Percentiles rank a stretch among this genome's conserved stretches.
Conservation (phyloP, 306 rosid species). For the Casuarina glauca region DNA sequence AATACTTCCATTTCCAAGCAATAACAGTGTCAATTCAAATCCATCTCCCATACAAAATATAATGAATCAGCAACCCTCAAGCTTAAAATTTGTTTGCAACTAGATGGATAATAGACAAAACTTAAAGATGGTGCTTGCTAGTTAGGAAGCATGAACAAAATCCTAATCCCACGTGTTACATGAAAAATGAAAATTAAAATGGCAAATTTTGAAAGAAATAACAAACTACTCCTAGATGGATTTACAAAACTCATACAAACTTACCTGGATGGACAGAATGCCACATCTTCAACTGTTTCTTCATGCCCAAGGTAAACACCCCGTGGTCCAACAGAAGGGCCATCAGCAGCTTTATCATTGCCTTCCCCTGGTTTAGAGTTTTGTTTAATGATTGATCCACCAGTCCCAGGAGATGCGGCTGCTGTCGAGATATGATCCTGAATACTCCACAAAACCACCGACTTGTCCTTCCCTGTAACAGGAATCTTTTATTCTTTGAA, state of each 20-base stretch:
- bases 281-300: constrained; percentile 97
- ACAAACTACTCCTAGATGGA: constrained; percentile 8
- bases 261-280: constrained; percentile 97
- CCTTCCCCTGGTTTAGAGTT: constrained; percentile 72
- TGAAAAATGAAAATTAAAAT: constrained; percentile 18
- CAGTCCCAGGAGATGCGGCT: constrained; percentile 59
- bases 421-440: constrained; percentile 85
- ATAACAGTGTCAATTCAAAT: background rate
- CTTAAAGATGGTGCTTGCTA: background rate
- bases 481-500: constrained; percentile 3
- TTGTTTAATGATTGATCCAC: constrained; percentile 71
- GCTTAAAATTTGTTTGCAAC: too few species aligned
- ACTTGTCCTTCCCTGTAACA: constrained; percentile 84
- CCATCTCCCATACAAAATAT: background rate
- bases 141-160: background rate
- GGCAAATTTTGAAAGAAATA: constrained; percentile 1
- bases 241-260: background rate
- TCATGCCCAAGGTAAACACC: constrained; percentile 91
- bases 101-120: background rate
- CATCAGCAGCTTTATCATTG: constrained; percentile 67
- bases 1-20: background rate
- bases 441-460: constrained; percentile 98
- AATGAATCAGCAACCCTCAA: background rate
- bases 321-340: constrained; percentile 91
- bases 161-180: constrained; percentile 2